A percentile compares a stretch with the other conserved stretches of the same genome.
These are phyloP conservation scores for Toxicodendron radicans DNA, from an alignment of 345 rosid genomes.

Conservation along the genomic window DNA sequence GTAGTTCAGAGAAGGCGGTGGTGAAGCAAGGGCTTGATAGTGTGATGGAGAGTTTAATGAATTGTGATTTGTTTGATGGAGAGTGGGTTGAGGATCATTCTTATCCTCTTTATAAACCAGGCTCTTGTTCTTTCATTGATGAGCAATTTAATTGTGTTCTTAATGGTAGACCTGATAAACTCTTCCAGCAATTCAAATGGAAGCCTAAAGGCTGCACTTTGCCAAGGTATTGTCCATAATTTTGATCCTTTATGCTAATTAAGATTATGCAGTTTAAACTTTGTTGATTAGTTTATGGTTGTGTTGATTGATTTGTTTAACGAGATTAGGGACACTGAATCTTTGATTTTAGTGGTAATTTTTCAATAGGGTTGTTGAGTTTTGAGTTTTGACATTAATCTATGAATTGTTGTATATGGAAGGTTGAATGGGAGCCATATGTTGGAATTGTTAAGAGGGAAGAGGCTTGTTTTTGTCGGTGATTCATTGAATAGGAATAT, in stretches of 20 bases:
- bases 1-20: slow-evolving; percentile 17
- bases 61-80: slow-evolving; percentile 83
- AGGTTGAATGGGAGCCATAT: slow-evolving; percentile 68
- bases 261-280: no score
- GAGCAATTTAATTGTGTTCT: slow-evolving; percentile 75
- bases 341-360: background rate
- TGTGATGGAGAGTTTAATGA: slow-evolving; percentile 50
- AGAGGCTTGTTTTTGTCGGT: slow-evolving; percentile 84
- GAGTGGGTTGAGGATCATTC: slow-evolving; percentile 83
- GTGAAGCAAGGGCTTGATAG: slow-evolving; percentile 41
- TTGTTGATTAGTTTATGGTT: no score
- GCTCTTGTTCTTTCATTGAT: slow-evolving; percentile 81
- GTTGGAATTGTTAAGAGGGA: slow-evolving; percentile 80
- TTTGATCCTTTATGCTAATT: no score
- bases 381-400: no score
- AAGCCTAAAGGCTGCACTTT: slow-evolving; percentile 78
- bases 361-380: background rate
- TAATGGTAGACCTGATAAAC: slow-evolving; percentile 82
- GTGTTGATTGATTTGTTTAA: background rate
- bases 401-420: background rate
- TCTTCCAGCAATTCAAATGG: slow-evolving; percentile 78
- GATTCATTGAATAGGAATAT: slow-evolving; percentile 92
- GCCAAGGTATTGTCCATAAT: slow-evolving; percentile 54
- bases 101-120: slow-evolving; percentile 90
- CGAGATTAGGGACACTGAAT: background rate